Evolutionary conservation across 148 eudicot genomes (phyloP).

Genomic region (Chenopodium quinoa): DNA sequence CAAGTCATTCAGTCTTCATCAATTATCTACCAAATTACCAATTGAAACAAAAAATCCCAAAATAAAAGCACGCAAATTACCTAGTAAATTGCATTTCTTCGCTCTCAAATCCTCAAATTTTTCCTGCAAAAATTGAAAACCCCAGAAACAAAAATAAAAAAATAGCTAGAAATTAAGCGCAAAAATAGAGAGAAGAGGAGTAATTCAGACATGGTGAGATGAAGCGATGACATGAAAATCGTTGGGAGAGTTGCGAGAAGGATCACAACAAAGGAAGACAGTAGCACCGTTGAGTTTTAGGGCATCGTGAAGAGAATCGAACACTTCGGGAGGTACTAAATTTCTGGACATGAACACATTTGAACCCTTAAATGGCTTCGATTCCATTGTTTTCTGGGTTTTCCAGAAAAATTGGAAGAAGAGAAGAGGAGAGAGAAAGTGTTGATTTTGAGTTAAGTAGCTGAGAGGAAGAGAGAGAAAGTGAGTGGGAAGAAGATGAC

Average conservation of each 20-base stretch:
- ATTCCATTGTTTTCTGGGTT: constrained; percentile 11
- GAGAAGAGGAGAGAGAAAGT: neutral
- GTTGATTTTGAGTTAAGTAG: neutral
- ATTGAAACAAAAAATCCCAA: neutral
- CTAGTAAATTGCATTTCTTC: constrained; percentile 83
- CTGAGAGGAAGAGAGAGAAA: too few species aligned
- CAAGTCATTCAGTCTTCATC: neutral
- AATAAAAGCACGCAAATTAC: constrained; percentile 32
- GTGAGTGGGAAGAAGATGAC: too few species aligned
- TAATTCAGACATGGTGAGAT: constrained; percentile 43
- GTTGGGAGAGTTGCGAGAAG: constrained; percentile 67
- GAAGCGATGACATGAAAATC: constrained; percentile 87
- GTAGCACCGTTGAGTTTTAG: constrained; percentile 77
- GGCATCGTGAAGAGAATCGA: constrained; percentile 79
- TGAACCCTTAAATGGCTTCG: constrained; percentile 69
- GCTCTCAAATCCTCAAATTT: constrained; percentile 66
- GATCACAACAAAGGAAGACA: constrained; percentile 70
- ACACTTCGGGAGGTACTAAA: constrained; percentile 82
- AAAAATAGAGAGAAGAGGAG: neutral
- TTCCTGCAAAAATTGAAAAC: constrained; percentile 41
- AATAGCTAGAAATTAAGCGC: neutral
- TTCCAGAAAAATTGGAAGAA: too few species aligned
- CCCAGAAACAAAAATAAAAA: neutral
- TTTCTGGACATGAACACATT: constrained; percentile 84
- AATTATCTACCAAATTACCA: neutral